These are phyloP conservation scores for Kazachstania bromeliacearum DNA, from an alignment of 805 yeast genomes.

Conservation along the genomic window DNA sequence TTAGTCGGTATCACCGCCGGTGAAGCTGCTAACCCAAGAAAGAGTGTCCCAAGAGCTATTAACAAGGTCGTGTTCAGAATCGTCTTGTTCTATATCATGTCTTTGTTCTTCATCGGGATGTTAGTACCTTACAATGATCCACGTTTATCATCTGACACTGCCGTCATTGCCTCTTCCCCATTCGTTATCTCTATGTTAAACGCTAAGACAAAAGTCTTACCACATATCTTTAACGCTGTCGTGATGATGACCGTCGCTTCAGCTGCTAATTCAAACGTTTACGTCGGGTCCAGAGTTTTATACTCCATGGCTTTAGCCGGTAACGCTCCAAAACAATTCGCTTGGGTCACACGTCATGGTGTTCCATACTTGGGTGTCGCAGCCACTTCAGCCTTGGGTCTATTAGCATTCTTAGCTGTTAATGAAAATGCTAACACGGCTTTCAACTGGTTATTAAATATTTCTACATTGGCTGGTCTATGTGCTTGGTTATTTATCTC, in stretches of 20 bases:
- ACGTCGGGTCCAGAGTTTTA: slow-evolving; percentile 61
- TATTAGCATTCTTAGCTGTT: slow-evolving; percentile 47
- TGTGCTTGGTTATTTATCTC: slow-evolving; percentile 59
- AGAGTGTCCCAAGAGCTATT: slow-evolving; percentile 59
- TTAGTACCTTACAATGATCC: slow-evolving; percentile 56
- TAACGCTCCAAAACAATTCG: slow-evolving; percentile 50
- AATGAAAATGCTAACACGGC: slow-evolving; percentile 44
- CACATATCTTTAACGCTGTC: slow-evolving; percentile 64
- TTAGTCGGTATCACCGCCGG: slow-evolving; percentile 51
- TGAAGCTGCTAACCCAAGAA: slow-evolving; percentile 56
- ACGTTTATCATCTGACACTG: slow-evolving; percentile 27
- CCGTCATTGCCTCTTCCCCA: slow-evolving; percentile 49
- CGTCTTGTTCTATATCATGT: slow-evolving; percentile 47
- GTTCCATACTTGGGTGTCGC: slow-evolving; percentile 52
- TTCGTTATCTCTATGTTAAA: slow-evolving; percentile 57
- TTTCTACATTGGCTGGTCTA: slow-evolving; percentile 58
- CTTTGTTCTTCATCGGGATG: slow-evolving; percentile 55
- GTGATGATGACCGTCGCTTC: slow-evolving; percentile 58
- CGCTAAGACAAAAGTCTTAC: slow-evolving; percentile 58
- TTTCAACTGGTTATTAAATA: slow-evolving; percentile 58
- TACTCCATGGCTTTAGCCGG: slow-evolving; percentile 53
- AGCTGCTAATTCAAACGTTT: slow-evolving; percentile 70
- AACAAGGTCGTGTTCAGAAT: slow-evolving; percentile 58
- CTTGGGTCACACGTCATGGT: slow-evolving; percentile 46
- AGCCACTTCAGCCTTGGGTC: slow-evolving; percentile 46